Conservation (phyloP, 164 flowering plant species). For the Nelumbo lutea region DNA sequence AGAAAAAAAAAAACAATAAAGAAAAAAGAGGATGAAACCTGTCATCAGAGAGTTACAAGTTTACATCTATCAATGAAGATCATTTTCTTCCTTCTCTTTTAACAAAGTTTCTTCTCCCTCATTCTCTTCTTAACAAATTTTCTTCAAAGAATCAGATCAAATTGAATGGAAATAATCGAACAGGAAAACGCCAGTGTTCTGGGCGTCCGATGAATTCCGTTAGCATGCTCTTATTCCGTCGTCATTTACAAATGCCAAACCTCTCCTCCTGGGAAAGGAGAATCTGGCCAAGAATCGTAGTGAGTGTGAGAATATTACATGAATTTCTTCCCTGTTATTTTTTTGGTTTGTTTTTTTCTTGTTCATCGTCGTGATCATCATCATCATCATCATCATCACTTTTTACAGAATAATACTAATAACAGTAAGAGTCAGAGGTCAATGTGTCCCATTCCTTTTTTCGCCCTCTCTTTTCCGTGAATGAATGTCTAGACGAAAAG, state of each 20-base stretch:
- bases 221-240: conserved; percentile 12
- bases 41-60: not conserved
- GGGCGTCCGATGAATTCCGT: not conserved
- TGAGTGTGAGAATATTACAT: conserved; percentile 18
- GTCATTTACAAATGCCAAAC: conserved; percentile 17
- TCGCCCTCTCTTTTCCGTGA: not conserved
- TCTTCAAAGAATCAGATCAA: not conserved
- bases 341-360: not conserved
- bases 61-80: not conserved
- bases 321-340: not conserved
- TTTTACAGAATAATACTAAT: conserved; percentile 16
- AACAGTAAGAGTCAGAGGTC: not conserved
- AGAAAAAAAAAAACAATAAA: too few relatives aligned
- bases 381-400: conserved; percentile 7
- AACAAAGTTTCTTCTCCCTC: not conserved
- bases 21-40: not conserved
- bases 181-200: not conserved
- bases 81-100: too few relatives aligned
- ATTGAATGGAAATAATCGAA: not conserved
- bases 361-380: not conserved
- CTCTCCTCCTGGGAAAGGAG: not conserved
- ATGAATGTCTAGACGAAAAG: conserved; percentile 27
- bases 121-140: not conserved
- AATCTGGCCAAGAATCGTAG: conserved; percentile 14
- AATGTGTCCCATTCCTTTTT: too few relatives aligned